Conservation (phyloP, 108 stramenopile genomes). For the Stephanodiscus triporus region DNA sequence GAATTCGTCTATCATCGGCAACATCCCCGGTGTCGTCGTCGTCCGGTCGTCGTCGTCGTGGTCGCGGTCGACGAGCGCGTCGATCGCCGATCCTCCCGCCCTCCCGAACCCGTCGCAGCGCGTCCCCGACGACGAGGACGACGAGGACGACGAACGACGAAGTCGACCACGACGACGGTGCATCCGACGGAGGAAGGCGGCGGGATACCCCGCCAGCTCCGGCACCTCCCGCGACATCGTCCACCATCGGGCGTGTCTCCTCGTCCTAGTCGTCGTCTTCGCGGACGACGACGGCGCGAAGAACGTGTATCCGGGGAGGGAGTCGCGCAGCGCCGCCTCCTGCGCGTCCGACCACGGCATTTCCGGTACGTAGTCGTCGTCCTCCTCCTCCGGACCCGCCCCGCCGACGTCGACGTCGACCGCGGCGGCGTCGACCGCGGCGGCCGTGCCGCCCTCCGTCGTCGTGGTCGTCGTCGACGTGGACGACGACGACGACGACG, state of each 20-base stretch:
- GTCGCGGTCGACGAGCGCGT: neutral
- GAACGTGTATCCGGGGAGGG: slow-evolving; percentile 61
- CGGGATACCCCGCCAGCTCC: slow-evolving; percentile 75
- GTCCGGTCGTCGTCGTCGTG: slow-evolving; percentile 1
- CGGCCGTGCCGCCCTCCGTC: neutral
- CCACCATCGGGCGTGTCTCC: slow-evolving; percentile 68
- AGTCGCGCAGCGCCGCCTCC: slow-evolving; percentile 64
- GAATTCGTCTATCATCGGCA: slow-evolving; percentile 80
- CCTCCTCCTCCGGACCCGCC: no score
- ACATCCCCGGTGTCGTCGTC: slow-evolving; percentile 27
- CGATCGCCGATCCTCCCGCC: no score
- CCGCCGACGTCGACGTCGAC: no score
- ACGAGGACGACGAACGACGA: no score
- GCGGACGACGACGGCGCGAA: slow-evolving; percentile 38
- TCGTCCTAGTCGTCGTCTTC: slow-evolving; percentile 27
- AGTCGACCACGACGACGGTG: slow-evolving; percentile 1
- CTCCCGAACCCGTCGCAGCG: no score
- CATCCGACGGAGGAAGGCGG: slow-evolving; percentile 56
- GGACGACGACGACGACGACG: no score
- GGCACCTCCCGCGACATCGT: slow-evolving; percentile 67
- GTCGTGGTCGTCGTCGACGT: neutral
- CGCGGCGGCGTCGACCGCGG: no score
- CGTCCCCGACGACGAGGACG: no score
- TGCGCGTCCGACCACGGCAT: slow-evolving; percentile 78
- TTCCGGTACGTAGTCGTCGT: slow-evolving; percentile 17